Conservation (phyloP, 495 filamentous ascomycete genomes). For the Sphaerosporella brunnea region DNA sequence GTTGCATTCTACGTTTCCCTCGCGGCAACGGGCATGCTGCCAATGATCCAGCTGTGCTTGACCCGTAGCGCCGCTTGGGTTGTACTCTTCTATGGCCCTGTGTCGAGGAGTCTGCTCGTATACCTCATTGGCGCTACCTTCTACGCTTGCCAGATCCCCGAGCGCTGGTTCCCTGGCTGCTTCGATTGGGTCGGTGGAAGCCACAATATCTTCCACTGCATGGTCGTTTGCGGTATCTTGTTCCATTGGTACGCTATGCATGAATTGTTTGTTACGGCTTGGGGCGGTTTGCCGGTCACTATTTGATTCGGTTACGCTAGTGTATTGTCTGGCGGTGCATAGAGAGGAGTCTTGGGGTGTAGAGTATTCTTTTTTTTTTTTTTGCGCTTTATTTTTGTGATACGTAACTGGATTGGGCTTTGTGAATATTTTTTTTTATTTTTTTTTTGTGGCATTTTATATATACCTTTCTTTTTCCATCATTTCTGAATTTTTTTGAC, state of each 20-base stretch:
- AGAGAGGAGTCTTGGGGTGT: too few species aligned
- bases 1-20: slow-evolving; percentile 85
- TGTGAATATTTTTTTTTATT: too few species aligned
- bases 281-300: slow-evolving; percentile 20
- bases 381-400: too few species aligned
- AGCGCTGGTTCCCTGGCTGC: slow-evolving; percentile 75
- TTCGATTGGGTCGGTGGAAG: slow-evolving; percentile 90
- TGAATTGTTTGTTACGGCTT: slow-evolving; percentile 55
- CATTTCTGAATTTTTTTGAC: too few species aligned
- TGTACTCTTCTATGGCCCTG: slow-evolving; percentile 73
- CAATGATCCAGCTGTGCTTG: slow-evolving; percentile 61
- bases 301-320: too few species aligned
- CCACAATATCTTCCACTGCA: slow-evolving; percentile 96
- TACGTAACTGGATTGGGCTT: too few species aligned
- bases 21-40: slow-evolving; percentile 77
- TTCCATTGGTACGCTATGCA: slow-evolving; percentile 97
- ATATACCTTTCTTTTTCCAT: too few species aligned
- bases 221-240: slow-evolving; percentile 86
- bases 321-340: too few species aligned
- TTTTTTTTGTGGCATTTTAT: too few species aligned
- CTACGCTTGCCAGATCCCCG: slow-evolving; percentile 88
- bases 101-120: slow-evolving; percentile 53
- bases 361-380: too few species aligned
- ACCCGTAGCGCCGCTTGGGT: slow-evolving; percentile 60
- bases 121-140: slow-evolving; percentile 71